Percentiles rank a stretch among this genome's conserved stretches.
Conservation (phyloP, 108 stramenopile species). For the Nitzschia sp. region DNA sequence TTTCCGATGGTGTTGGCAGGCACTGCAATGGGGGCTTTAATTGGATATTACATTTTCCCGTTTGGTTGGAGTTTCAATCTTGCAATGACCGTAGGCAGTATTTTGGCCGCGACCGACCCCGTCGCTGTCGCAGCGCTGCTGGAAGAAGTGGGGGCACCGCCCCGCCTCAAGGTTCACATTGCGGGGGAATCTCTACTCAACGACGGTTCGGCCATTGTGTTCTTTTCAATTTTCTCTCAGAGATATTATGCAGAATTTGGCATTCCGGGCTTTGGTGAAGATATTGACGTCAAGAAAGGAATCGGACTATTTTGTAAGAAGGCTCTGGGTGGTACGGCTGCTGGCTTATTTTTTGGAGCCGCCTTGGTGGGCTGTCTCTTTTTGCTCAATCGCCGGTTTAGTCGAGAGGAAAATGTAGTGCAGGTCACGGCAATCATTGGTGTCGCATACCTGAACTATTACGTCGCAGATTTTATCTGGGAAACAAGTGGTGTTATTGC, state of each 20-base stretch:
- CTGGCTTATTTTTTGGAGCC: conserved; percentile 76
- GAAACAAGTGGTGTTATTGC: conserved; percentile 78
- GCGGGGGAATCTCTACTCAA: conserved; percentile 83
- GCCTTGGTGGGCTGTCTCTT: conserved; percentile 44
- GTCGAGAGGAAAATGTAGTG: conserved; percentile 65
- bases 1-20: conserved; percentile 82
- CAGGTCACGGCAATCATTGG: conserved; percentile 83
- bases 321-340: conserved; percentile 68
- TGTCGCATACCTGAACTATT: conserved; percentile 85
- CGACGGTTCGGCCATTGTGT: conserved; percentile 92
- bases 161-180: conserved; percentile 75
- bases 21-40: conserved; percentile 54
- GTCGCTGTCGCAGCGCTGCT: conserved; percentile 87
- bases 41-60: conserved; percentile 65
- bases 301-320: conserved; percentile 66
- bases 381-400: conserved; percentile 62
- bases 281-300: conserved; percentile 17
- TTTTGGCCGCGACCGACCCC: conserved; percentile 93
- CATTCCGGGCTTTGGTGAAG: conserved; percentile 52
- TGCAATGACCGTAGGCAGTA: conserved; percentile 82
- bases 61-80: conserved; percentile 67
- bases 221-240: conserved; percentile 80
- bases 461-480: conserved; percentile 65
- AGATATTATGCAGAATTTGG: conserved; percentile 53
- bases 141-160: conserved; percentile 71